Evolutionary conservation across 257 asterid species (phyloP), one percentile per base, ranked within the genome.

Genomic region (Phtheirospermum japonicum): DNA sequence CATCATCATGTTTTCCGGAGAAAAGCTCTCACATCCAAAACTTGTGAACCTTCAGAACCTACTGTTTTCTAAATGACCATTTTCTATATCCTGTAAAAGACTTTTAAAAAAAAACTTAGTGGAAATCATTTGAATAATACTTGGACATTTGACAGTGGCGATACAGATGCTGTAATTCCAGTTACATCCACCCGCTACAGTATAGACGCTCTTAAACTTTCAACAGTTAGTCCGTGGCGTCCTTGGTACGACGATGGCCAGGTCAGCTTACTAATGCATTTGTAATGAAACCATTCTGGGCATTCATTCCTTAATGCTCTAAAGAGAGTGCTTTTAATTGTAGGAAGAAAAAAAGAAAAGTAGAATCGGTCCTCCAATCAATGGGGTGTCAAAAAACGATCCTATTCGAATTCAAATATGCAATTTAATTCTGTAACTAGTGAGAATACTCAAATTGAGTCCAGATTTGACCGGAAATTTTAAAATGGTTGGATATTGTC

Each of bases 101-200:
- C n/a, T n/a, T n/a, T n/a, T n/a, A n/a, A n/a, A n/a, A n/a, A n/a
- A n/a, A n/a, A n/a, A n/a, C n/a, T n/a, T n/a, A n/a, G n/a, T n/a
- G n/a, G n/a, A n/a, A n/a, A n/a, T n/a, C n/a, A 37, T 37, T 37
- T 37, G 2, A 8, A 37, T 40, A 40, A 40, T 46, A 17, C 4
- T 39, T 46, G 36, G 16, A 51, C 5, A 32, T 61, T 63, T 31
- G 56, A 48, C 82, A 93, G 97, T 78, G 99, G 99, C 2, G 95
- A 93, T 65, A 78, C 94, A 3, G 97, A 93, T 83, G 85, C 96
- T 50, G 95, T 93, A 18, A 72, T 93, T 67, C 99, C 57, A 5
- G 96, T 89, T 56, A 80, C 99, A 56, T 89, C 99, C 2, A 93
- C 99, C 16, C 95, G 97, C 18, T 82, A 87, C 75, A 87, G 84